These are phyloP conservation scores for Acorus gramineus DNA, from an alignment of 106 monocot species.

Conservation along the genomic window DNA sequence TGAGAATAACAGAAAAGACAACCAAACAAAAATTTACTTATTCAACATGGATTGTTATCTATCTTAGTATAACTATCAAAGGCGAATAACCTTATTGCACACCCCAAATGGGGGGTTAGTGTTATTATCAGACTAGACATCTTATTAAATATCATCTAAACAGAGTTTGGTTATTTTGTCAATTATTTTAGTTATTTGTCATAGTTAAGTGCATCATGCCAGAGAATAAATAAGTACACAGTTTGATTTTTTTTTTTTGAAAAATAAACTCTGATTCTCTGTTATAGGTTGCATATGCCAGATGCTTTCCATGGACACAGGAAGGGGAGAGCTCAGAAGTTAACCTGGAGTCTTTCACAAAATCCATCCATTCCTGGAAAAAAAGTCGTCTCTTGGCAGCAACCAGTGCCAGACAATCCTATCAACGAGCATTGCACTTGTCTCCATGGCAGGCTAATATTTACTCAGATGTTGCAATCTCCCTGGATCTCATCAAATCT, in stretches of 20 bases:
- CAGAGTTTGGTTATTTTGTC: too few relatives aligned
- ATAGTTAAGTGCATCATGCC: too few relatives aligned
- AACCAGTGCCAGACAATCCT: slow-evolving; percentile 44
- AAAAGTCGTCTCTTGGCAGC: slow-evolving; percentile 42
- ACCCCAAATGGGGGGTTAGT: too few relatives aligned
- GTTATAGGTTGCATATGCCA: slow-evolving; percentile 66
- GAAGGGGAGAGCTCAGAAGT: slow-evolving; percentile 13
- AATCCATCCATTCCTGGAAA: slow-evolving; percentile 53
- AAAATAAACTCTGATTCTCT: background rate
- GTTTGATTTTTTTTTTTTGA: background rate
- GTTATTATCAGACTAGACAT: too few relatives aligned
- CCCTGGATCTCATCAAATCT: slow-evolving; percentile 38
- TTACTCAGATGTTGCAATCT: slow-evolving; percentile 66
- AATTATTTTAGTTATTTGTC: too few relatives aligned
- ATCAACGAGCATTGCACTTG: slow-evolving; percentile 80
- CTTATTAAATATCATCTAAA: too few relatives aligned
- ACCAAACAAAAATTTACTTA: too few relatives aligned
- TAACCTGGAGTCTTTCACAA: slow-evolving; percentile 32
- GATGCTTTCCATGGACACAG: slow-evolving; percentile 75
- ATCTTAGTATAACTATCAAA: too few relatives aligned
- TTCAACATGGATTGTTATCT: too few relatives aligned
- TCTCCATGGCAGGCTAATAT: slow-evolving; percentile 85
- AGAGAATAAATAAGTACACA: too few relatives aligned
- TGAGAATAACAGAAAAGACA: too few relatives aligned
- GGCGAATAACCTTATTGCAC: too few relatives aligned